A percentile compares a stretch with the other conserved stretches of the same genome.
Conservation (phyloP, 1,284 basidiomycete genomes). For the Athelia psychrophila region DNA sequence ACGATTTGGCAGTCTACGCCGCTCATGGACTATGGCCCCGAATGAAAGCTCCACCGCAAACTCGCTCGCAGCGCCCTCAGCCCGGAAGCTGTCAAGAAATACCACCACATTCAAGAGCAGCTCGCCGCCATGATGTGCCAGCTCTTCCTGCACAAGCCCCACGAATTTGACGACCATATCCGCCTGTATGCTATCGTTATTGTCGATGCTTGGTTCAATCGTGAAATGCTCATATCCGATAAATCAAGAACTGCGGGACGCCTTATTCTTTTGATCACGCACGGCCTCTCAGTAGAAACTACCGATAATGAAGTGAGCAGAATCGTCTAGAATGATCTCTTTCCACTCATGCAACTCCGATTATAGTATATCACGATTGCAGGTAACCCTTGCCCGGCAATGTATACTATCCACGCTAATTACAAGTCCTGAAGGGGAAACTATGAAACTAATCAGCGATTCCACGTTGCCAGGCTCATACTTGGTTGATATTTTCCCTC, state of each 20-base stretch:
- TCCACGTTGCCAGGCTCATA: conserved; percentile 20
- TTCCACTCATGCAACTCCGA: background rate
- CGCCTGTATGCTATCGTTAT: conserved; percentile 14
- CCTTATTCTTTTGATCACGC: conserved; percentile 22
- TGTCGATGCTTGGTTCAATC: background rate
- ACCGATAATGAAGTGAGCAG: conserved; percentile 18
- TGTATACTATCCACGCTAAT: background rate
- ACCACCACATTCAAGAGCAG: conserved; percentile 22
- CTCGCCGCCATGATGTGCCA: conserved; percentile 14
- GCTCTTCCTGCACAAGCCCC: conserved; percentile 14
- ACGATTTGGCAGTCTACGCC: background rate
- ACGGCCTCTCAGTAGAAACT: conserved; percentile 17
- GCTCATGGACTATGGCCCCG: conserved; percentile 13
- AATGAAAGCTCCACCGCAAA: conserved; percentile 22
- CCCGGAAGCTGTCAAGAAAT: conserved; percentile 22
- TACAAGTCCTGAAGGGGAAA: conserved; percentile 7
- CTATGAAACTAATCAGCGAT: conserved; percentile 18
- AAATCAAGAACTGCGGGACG: conserved; percentile 18
- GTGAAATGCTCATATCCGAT: conserved; percentile 3
- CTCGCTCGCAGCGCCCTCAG: conserved; percentile 22
- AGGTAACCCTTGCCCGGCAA: background rate
- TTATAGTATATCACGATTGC: conserved; percentile 19
- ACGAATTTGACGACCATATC: conserved; percentile 14
- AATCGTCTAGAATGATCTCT: background rate
- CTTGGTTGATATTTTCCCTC: conserved; percentile 20